Percentiles rank a stretch among this genome's conserved stretches.
Conservation (phyloP, 2,329 filamentous ascomycete genomes). For the Talaromyces rugulosus region DNA sequence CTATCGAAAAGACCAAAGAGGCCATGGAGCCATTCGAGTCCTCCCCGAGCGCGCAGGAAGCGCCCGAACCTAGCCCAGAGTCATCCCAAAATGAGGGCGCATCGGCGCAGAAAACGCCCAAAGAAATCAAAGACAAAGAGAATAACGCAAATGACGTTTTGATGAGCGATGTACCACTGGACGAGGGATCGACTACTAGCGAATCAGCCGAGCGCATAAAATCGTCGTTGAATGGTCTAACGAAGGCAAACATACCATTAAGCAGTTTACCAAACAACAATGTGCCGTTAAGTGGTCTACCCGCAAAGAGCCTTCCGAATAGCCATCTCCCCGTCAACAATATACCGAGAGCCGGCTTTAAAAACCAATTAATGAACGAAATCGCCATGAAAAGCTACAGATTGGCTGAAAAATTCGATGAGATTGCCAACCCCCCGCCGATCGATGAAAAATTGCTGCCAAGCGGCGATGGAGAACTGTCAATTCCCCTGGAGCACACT, state of each 20-base stretch:
- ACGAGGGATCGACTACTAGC: neutral
- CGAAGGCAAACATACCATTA: neutral
- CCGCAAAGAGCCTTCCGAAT: neutral
- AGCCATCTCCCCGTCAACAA: neutral
- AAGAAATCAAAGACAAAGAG: neutral
- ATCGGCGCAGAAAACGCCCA: neutral
- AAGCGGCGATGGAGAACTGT: constrained; percentile 52
- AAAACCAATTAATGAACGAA: neutral
- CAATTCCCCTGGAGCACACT: constrained; percentile 80
- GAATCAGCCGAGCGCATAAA: neutral
- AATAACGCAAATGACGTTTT: neutral
- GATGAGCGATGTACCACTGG: neutral
- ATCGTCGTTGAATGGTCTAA: neutral
- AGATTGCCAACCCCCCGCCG: neutral
- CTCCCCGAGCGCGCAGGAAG: neutral
- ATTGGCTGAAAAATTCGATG: neutral
- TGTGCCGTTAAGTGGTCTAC: neutral
- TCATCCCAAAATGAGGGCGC: neutral
- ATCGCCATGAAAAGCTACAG: neutral
- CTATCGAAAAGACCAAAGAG: neutral
- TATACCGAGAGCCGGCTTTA: neutral
- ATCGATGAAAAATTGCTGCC: constrained; percentile 9
- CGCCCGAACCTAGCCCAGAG: neutral
- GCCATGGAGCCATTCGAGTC: neutral
- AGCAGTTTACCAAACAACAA: neutral